Evolutionary conservation across 2,329 filamentous ascomycete genomes (phyloP), one percentile per base, ranked within the genome.

Genomic region (Ustulina deusta): DNA sequence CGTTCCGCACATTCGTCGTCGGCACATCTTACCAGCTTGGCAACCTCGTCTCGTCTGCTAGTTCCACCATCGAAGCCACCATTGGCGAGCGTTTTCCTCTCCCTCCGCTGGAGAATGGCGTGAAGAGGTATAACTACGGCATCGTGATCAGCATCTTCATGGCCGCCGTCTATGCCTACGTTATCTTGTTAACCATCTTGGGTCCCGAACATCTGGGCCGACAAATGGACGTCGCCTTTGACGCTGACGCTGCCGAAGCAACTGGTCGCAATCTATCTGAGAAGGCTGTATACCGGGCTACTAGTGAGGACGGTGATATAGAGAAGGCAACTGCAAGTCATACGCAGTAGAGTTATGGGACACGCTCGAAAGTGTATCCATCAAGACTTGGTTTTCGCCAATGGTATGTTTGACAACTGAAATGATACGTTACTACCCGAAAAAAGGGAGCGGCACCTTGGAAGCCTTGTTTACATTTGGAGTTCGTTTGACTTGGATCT

Each of bases 71-170:
- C 73, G 91, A 95, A 78, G 86, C 91, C 1, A 91, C 87, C 0
- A 89, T 94, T 42, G 92, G 92, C 40, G 90, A 94, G 79, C 82
- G 83, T 1, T 96, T 93, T 78, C 92, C 92, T 0, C 84, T 97
- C 2, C 83, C 89, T 0, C 81, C 87, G 0, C 86, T 85, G 0
- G 78, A 84, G 20, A 77, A 79, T 0, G 84, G 81, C 0, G 78
- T 80, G 36, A 10, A 36, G 36, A 78, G 91, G 2, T 93, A 91
- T 78, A 82, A 93, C 66, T 97, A 97, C 73, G 93, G 93, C 44
- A 90, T 90, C 73, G 93, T 97, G 10, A 95, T 97, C 71, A 93
- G 90, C 76, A 96, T 97, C 75, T 97, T 97, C 80, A 94, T 97
- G 91, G 94, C 86, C 0, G 93, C 91, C 72, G 93, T 97, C 0